Conservation (phyloP, 352 stramenopile genomes). For the Peronospora farinosa region DNA sequence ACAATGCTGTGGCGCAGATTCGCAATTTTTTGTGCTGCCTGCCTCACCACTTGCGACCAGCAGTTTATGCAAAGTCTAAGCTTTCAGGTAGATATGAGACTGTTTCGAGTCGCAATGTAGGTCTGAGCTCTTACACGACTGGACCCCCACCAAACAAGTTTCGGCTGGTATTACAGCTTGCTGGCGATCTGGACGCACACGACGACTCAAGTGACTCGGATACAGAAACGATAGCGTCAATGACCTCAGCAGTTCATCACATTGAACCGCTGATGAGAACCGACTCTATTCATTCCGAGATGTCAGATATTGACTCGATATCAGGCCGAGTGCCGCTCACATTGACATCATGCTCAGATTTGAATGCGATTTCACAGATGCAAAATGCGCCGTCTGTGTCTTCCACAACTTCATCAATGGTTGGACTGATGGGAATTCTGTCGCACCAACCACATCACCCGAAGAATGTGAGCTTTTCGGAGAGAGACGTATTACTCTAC, state of each 20-base stretch:
- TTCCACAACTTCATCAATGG: slow-evolving; percentile 29
- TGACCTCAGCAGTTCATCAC: slow-evolving; percentile 32
- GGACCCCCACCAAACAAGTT: slow-evolving; percentile 17
- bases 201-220: slow-evolving; percentile 38
- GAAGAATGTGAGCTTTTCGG: slow-evolving; percentile 33
- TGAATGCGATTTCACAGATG: slow-evolving; percentile 21
- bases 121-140: slow-evolving; percentile 4
- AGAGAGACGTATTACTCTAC: slow-evolving; percentile 56
- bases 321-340: slow-evolving; percentile 31
- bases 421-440: slow-evolving; percentile 19
- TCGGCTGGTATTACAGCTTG: slow-evolving; percentile 27
- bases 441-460: slow-evolving; percentile 15
- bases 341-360: slow-evolving; percentile 38
- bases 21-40: slow-evolving; percentile 47
- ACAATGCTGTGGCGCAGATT: slow-evolving; percentile 47
- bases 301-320: slow-evolving; percentile 60
- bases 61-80: slow-evolving; percentile 37
- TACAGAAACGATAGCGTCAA: slow-evolving; percentile 31
- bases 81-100: slow-evolving; percentile 23
- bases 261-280: slow-evolving; percentile 35
- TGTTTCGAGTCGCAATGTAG: slow-evolving; percentile 10
- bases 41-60: slow-evolving; percentile 46
- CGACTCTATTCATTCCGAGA: slow-evolving; percentile 67
- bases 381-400: slow-evolving; percentile 22
- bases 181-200: slow-evolving; percentile 9